Evolutionary conservation across 169 alveolate genomes (phyloP), one percentile per base, ranked within the genome.

Genomic region (Cytauxzoon felis): DNA sequence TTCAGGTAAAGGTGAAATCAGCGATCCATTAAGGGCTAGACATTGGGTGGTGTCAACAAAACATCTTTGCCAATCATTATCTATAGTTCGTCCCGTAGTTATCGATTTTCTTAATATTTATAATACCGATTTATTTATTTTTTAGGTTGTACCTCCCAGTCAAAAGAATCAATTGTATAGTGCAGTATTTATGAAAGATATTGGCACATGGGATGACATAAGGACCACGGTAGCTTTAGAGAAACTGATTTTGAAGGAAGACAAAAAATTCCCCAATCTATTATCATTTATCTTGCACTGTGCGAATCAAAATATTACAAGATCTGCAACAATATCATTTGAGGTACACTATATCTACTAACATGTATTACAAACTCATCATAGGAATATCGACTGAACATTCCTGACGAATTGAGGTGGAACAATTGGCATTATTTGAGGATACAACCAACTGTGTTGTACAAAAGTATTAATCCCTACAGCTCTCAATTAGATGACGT

Each of bases 401-500:
- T 71, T 16, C 82, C 82, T 3, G 82, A 71, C 43, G 82, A 71
- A 19, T 13, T 71, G 26, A 21, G 38, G 0, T 71, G 82, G 82
- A 16, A 21, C 8, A 49, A 71, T 26, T 71, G 82, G 82, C 82
- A 71, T 34, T 71, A 61, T 29, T 53, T 71, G 21, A 56, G 82
- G 56, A 71, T 71, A 13, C 62, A 42, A 47, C 82, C 82, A 9
- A 42, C 67, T 19, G 67, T 71, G 11, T 34, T 71, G 23, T 60
- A 71, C 59, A 71, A 71, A 23, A 56, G 73, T 27, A 71, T 71
- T 5, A 71, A 52, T 52, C 82, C 82, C 5, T 71, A 56, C 59
- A 56, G 82, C 65, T 71, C 82, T 23, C 82, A 64, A 7, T 71
- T 40, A 36, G 70, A 71, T 52, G 82, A 71, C 36, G 32, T 71